These are phyloP conservation scores for Pinguiococcus pyrenoidosus DNA, from an alignment of 108 stramenopile genomes.

Conservation along the genomic window DNA sequence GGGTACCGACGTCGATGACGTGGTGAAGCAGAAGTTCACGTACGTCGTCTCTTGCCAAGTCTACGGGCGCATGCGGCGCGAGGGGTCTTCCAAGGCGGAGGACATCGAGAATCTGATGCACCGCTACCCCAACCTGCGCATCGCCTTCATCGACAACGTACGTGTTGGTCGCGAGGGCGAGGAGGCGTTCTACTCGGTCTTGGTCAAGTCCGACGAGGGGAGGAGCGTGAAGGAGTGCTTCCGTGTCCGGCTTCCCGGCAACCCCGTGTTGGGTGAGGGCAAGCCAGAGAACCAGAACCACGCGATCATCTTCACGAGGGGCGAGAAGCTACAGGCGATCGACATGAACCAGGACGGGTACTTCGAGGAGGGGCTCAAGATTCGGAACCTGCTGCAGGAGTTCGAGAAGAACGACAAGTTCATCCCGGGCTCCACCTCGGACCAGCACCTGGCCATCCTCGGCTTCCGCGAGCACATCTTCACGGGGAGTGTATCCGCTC, in stretches of 20 bases:
- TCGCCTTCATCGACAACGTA: slow-evolving; percentile 90
- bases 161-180: slow-evolving; percentile 54
- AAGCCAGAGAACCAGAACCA: slow-evolving; percentile 99
- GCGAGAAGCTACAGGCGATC: slow-evolving; percentile 89
- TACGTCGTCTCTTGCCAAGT: slow-evolving; percentile 94
- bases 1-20: slow-evolving; percentile 55
- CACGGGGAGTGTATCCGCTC: slow-evolving; percentile 87
- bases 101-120: slow-evolving; percentile 90
- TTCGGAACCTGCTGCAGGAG: slow-evolving; percentile 89
- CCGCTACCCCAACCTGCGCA: slow-evolving; percentile 73
- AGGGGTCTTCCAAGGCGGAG: slow-evolving; percentile 86
- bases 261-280: slow-evolving; percentile 93
- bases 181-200: slow-evolving; percentile 66
- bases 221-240: slow-evolving; percentile 67
- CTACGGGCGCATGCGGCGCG: slow-evolving; percentile 83
- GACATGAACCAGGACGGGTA: slow-evolving; percentile 91
- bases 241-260: slow-evolving; percentile 84
- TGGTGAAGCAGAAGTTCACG: slow-evolving; percentile 86
- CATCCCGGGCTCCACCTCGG: background rate
- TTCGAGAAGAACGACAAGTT: slow-evolving; percentile 51
- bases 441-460: slow-evolving; percentile 72
- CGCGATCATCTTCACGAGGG: slow-evolving; percentile 91
- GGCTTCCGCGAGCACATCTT: slow-evolving; percentile 97
- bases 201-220: slow-evolving; percentile 77
- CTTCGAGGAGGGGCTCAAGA: slow-evolving; percentile 96